Conservation (phyloP, 352 stramenopile genomes). For the Globisporangium nunn region DNA sequence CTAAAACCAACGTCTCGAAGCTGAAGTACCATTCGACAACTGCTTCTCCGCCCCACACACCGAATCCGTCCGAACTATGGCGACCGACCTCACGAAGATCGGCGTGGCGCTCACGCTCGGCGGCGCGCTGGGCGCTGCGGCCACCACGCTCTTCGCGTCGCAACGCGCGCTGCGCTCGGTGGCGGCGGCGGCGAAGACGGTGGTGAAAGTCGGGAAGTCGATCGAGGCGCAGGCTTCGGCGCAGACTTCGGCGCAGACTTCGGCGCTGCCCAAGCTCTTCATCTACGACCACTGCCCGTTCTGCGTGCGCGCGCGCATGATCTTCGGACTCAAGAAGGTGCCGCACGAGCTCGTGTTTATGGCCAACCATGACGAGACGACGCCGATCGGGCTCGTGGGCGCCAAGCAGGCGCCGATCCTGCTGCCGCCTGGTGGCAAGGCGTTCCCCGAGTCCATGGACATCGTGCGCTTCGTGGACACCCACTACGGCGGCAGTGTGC, state of each 20-base stretch:
- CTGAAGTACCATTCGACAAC: too few species aligned
- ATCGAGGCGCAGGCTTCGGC: neutral
- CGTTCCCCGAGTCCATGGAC: slow-evolving; percentile 33
- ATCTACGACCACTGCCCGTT: slow-evolving; percentile 46
- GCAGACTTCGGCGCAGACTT: too few species aligned
- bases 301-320: slow-evolving; percentile 36
- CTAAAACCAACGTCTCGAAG: too few species aligned
- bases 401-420: slow-evolving; percentile 34
- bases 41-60: too few species aligned
- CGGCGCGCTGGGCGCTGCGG: slow-evolving; percentile 32
- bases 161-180: slow-evolving; percentile 13
- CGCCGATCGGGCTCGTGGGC: slow-evolving; percentile 27
- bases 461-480: slow-evolving; percentile 42
- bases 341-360: slow-evolving; percentile 30
- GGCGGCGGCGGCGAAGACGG: too few species aligned
- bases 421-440: slow-evolving; percentile 16
- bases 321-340: slow-evolving; percentile 38
- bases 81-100: slow-evolving; percentile 36
- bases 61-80: slow-evolving; percentile 15
- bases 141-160: slow-evolving; percentile 20
- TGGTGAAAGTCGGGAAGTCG: neutral
- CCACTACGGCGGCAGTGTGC: slow-evolving; percentile 19
- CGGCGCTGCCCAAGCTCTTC: slow-evolving; percentile 27
- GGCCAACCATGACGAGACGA: slow-evolving; percentile 37
- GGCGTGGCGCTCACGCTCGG: slow-evolving; percentile 35